These are phyloP conservation scores for Stagonosporopsis cucurbitacearum DNA, from an alignment of 2,329 filamentous ascomycete genomes.

Conservation along the genomic window DNA sequence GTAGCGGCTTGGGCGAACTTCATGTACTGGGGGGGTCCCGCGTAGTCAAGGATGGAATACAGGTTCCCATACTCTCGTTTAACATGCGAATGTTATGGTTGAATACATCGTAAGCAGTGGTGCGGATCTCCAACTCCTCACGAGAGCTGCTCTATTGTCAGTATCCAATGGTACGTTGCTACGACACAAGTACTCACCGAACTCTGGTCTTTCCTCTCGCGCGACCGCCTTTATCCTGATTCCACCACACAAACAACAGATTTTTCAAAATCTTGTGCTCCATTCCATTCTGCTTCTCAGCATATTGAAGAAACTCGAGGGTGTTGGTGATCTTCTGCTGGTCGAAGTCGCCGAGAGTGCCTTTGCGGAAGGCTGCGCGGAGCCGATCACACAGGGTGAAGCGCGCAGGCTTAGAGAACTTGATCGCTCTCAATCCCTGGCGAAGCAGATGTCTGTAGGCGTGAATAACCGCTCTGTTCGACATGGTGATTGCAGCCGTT, in stretches of 20 bases:
- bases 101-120: conserved; percentile 64
- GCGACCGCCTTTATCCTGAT: conserved; percentile 45
- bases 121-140: conserved; percentile 41
- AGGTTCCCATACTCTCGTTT: conserved; percentile 74
- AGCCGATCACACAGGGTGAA: conserved; percentile 63
- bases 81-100: conserved; percentile 75
- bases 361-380: conserved; percentile 50
- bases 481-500: conserved; percentile 31
- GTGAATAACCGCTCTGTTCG: conserved; percentile 58
- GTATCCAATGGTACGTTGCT: not conserved
- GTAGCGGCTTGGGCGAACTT: conserved; percentile 5
- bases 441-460: conserved; percentile 76
- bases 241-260: conserved; percentile 60
- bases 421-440: conserved; percentile 70
- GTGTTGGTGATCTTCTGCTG: conserved; percentile 66
- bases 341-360: conserved; percentile 39
- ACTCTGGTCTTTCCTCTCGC: conserved; percentile 37
- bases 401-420: conserved; percentile 72
- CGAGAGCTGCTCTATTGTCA: conserved; percentile 26
- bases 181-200: conserved; percentile 22
- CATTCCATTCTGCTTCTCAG: conserved; percentile 66
- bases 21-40: conserved; percentile 25
- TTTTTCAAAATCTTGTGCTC: conserved; percentile 78
- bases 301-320: conserved; percentile 71
- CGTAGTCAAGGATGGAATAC: conserved; percentile 50